Conservation (phyloP, 441 rosid genomes). For the Macaranga tanarius region DNA sequence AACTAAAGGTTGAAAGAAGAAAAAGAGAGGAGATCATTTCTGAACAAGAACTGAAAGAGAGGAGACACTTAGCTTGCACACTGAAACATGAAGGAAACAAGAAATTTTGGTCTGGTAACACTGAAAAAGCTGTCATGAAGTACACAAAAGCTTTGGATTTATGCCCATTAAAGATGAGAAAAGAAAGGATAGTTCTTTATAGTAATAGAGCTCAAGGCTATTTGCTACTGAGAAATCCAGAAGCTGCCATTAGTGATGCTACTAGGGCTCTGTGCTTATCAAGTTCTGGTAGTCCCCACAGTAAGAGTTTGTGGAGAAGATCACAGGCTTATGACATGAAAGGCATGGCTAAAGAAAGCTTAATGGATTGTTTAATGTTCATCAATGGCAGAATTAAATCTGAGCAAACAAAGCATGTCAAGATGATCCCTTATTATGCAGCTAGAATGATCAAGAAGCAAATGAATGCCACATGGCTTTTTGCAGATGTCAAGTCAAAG, state of each 20-base stretch:
- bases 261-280: constrained; percentile 73
- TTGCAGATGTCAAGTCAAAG: constrained; percentile 36
- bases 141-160: constrained; percentile 54
- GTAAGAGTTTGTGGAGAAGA: constrained; percentile 88
- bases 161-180: constrained; percentile 55
- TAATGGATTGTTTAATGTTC: constrained; percentile 76
- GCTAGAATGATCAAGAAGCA: constrained; percentile 69
- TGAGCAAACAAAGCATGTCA: constrained; percentile 26
- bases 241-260: constrained; percentile 66
- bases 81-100: constrained; percentile 61
- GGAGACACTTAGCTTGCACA: constrained; percentile 33
- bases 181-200: constrained; percentile 58
- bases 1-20: constrained; percentile 54
- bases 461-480: constrained; percentile 70
- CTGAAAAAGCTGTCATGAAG: constrained; percentile 42
- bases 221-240: constrained; percentile 49
- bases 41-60: constrained; percentile 46
- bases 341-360: constrained; percentile 69
- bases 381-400: constrained; percentile 36
- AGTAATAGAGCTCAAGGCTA: constrained; percentile 73
- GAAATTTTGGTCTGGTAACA: constrained; percentile 50
- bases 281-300: constrained; percentile 40
- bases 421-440: constrained; percentile 57
- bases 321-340: constrained; percentile 81
- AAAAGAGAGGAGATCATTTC: constrained; percentile 52